Base-by-base conservation (phyloP, 495 filamentous ascomycete species). In the Physcia stellaris region DNA sequence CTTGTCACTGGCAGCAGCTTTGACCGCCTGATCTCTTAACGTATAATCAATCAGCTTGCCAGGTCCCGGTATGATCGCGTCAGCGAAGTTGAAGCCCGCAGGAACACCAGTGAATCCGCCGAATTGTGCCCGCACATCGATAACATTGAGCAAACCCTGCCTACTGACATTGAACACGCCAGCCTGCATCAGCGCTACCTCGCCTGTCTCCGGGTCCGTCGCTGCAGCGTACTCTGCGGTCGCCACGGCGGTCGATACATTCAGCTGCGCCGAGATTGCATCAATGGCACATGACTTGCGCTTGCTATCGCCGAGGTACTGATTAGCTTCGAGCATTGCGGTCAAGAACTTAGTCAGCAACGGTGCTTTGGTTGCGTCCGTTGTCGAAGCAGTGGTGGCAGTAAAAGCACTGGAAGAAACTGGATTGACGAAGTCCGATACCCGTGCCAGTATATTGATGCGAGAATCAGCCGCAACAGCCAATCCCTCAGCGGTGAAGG, bases 21-120 rank as follows among this genome's bases (percentile, higher is more conserved):
- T 18, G 21, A 53, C n/a, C 28, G 53, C 53, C 17, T 30, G 35
- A 23, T 54, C 39, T 23, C 46, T 19, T n/a, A 57, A n/a, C 16
- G 49, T 44, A 33, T 55, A 55, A 39, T 57, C 53, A 28, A 57
- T 53, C 43, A 57, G 41, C 24, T 57, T 53, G 13, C 52, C 53
- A n/a, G 21, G 9, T 1, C 53, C 53, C 6, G 54, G 54, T 30
- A 37, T 28, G 26, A 50, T 51, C 3, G 53, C 54, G 21, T 48
- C 50, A 11, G 40, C 37, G 34, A 51, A 55, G 31, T 55, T 44
- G 35, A 51, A 55, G 4, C 20, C 39, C 20, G 40, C 33, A 0
- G 43, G 28, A 10, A 53, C 37, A 6, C 34, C 34, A 12, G 16
- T 42, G 45, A 57, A 57, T 3, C 54, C 54, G 23, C 44, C 50